Base-by-base conservation (phyloP, 1,284 basidiomycete species). In the Sporisorium graminicola region DNA sequence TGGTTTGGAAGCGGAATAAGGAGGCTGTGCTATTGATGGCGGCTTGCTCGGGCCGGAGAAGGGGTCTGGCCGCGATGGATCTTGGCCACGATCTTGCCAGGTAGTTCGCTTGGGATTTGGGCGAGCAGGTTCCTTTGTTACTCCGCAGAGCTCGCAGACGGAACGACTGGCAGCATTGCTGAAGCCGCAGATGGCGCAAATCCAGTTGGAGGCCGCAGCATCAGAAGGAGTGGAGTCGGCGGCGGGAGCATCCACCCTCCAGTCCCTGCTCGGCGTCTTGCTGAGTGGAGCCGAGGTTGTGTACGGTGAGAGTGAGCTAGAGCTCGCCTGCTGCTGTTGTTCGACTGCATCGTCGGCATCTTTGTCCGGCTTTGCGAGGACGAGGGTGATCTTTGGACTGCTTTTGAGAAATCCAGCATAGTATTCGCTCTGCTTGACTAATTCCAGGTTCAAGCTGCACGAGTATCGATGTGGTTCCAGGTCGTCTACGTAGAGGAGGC, bases 351-450 rank as follows among this genome's bases (percentile, higher is more conserved):
- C n/a, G 47, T 43, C 20, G 58, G 57, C 50, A 60, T 62, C 76
- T 61, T 68, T 16, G 12, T 72, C 63, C 13, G 37, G 46, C 54
- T 60, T 63, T 35, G 69, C 66, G n/a, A 81, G 62, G 18, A 64
- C 56, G n/a, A 98, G 87, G 0, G 94, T 95, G 69, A 97, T 89
- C 87, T 99, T 99, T 5, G 96, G 84, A 0, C 92, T 94, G 24
- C 93, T 95, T 63, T 91, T 93, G 88, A 98, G 92, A 69, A 99
- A 91, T 3, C 96, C 95, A 3, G 92, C 91, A 84, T 97, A 98
- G 86, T 93, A 90, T 78, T 98, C 94, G 3, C 94, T 96, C 80
- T 92, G 91, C 1, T 88, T 87, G 58, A 98, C 88, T 67, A 88
- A 87, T 0, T 89, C 87, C 9, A 98, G 89, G 75, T 83, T 77